Conservation (phyloP, 257 asterid genomes). For the Nicotiana sylvestris region DNA sequence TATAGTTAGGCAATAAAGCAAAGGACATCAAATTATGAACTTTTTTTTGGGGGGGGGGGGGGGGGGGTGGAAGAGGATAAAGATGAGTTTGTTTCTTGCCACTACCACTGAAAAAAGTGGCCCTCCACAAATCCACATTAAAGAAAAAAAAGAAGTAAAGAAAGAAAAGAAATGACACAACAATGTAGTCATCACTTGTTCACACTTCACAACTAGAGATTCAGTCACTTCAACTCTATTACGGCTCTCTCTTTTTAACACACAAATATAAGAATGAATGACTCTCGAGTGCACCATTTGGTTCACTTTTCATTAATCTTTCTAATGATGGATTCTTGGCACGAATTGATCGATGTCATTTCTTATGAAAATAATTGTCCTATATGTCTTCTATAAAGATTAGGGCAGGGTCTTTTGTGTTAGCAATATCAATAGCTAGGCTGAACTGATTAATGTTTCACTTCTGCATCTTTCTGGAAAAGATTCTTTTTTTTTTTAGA, state of each 20-base stretch:
- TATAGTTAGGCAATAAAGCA: slow-evolving; percentile 24
- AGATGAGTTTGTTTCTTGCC: slow-evolving; percentile 17
- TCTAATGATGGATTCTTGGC: neutral
- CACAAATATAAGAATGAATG: neutral
- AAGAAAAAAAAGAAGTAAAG: neutral
- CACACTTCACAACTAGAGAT: slow-evolving; percentile 13
- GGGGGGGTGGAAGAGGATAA: neutral
- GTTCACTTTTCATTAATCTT: slow-evolving; percentile 10
- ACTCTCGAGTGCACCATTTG: slow-evolving; percentile 9
- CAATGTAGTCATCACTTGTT: slow-evolving; percentile 19
- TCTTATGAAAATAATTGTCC: neutral
- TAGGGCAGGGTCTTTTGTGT: neutral
- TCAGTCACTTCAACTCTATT: slow-evolving; percentile 13
- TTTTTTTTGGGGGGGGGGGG: slow-evolving; percentile 5
- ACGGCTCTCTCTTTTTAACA: slow-evolving; percentile 1
- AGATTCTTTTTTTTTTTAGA: too few species aligned
- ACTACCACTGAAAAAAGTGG: slow-evolving; percentile 14
- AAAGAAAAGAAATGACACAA: slow-evolving; percentile 25
- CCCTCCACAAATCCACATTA: neutral
- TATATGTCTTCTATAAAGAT: neutral
- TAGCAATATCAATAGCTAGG: neutral
- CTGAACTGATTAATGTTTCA: too few species aligned
- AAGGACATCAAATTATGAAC: slow-evolving; percentile 1
- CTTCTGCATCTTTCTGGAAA: too few species aligned
- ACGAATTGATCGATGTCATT: neutral